Conservation (phyloP, 2,329 filamentous ascomycete genomes). For the Trichoderma hamatum region DNA sequence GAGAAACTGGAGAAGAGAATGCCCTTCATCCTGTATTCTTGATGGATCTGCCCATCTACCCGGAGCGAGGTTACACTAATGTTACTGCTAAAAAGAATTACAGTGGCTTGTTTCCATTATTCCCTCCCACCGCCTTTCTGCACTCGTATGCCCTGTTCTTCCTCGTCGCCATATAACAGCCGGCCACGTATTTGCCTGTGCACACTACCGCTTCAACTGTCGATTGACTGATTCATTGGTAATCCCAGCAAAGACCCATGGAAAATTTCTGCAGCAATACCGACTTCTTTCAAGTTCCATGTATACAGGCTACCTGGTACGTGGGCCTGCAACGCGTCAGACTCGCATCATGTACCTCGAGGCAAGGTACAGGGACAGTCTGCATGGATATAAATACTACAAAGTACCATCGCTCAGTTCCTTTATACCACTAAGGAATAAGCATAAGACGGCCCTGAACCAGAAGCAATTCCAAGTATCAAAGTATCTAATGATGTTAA, state of each 20-base stretch:
- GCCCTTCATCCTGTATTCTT: background rate
- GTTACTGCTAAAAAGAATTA: background rate
- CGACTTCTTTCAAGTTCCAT: background rate
- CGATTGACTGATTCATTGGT: background rate
- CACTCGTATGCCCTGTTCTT: background rate
- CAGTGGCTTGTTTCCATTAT: background rate
- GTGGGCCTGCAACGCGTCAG: constrained; percentile 10
- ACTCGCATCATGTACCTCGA: background rate
- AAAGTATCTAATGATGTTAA: background rate
- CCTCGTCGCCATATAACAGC: background rate
- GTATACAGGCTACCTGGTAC: background rate
- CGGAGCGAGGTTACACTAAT: background rate
- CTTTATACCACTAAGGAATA: background rate
- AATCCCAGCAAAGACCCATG: background rate
- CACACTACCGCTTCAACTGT: background rate
- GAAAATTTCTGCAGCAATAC: constrained; percentile 2
- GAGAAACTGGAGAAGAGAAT: background rate
- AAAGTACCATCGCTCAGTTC: background rate
- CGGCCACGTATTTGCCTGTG: background rate
- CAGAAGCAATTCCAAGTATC: background rate
- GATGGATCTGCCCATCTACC: background rate
- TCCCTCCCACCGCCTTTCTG: constrained; percentile 15
- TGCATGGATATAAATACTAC: background rate
- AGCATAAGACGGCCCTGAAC: background rate
- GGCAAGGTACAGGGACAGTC: background rate